These are phyloP conservation scores for Venturia effusa DNA, from an alignment of 2,329 filamentous ascomycete genomes.

Conservation along the genomic window DNA sequence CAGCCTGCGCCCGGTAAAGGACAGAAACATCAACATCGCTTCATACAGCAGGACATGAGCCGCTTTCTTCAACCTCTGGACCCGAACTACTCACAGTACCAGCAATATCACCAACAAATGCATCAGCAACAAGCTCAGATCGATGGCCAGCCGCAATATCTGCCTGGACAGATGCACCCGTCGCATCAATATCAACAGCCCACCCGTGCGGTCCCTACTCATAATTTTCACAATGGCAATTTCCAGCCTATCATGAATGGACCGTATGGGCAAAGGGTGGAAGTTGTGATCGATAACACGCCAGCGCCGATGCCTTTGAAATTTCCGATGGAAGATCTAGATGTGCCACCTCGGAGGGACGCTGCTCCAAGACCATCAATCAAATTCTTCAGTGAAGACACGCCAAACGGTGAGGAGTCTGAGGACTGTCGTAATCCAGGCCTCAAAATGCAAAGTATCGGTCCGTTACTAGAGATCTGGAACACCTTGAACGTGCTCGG, in stretches of 20 bases:
- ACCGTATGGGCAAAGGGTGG: not conserved
- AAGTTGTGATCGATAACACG: conserved; percentile 19
- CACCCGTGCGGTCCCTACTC: not conserved
- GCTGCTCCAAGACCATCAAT: conserved; percentile 60
- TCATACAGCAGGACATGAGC: conserved; percentile 11
- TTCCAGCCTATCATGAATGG: conserved; percentile 2
- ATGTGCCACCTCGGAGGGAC: conserved; percentile 57
- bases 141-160: not conserved
- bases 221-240: conserved; percentile 5
- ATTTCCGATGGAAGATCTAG: conserved; percentile 91
- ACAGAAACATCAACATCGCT: conserved; percentile 9
- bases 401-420: conserved; percentile 26
- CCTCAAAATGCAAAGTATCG: conserved; percentile 76
- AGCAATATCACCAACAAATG: conserved; percentile 6
- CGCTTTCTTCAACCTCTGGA: conserved; percentile 4
- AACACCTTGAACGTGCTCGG: conserved; percentile 98
- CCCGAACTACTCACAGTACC: conserved; percentile 1
- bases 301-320: conserved; percentile 73
- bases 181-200: conserved; percentile 4
- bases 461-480: conserved; percentile 80
- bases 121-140: conserved; percentile 4
- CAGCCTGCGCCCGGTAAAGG: conserved; percentile 54
- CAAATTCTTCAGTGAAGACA: conserved; percentile 63
- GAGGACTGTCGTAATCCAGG: conserved; percentile 32
- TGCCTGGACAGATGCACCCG: conserved; percentile 1